Evolutionary conservation across 2,329 filamentous ascomycete species (phyloP).

Genomic region (Hypocrella siamensis): DNA sequence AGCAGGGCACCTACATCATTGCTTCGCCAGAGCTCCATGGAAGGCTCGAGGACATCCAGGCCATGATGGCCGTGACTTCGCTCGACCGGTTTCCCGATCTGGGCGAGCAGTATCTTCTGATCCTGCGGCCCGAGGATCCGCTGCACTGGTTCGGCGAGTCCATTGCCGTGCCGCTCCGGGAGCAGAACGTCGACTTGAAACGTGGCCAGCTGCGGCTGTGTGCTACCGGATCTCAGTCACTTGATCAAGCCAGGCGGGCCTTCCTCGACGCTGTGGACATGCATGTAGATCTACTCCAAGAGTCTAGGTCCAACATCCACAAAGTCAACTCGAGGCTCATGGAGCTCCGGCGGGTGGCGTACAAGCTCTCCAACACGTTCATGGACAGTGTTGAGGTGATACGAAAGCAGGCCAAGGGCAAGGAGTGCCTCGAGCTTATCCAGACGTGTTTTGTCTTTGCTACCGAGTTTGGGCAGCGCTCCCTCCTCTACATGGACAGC

Average conservation of each 20-base stretch:
- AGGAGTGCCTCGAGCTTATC: conserved; percentile 87
- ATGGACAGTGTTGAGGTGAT: conserved; percentile 98
- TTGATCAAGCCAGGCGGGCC: conserved; percentile 62
- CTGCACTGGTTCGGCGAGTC: conserved; percentile 71
- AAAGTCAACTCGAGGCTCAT: conserved; percentile 83
- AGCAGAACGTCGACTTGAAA: conserved; percentile 73
- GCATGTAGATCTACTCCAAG: conserved; percentile 76
- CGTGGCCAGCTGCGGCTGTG: conserved; percentile 75
- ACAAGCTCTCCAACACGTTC: conserved; percentile 92
- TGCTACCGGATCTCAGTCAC: conserved; percentile 67
- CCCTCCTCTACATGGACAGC: conserved; percentile 86
- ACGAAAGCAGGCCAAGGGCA: conserved; percentile 63
- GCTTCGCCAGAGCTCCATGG: conserved; percentile 67
- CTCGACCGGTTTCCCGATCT: conserved; percentile 49
- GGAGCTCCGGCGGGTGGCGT: conserved; percentile 89
- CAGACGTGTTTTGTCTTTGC: conserved; percentile 97
- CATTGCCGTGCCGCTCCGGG: conserved; percentile 54
- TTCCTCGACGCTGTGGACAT: conserved; percentile 69
- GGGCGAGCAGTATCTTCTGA: conserved; percentile 61
- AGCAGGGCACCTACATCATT: conserved; percentile 67
- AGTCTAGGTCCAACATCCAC: conserved; percentile 82
- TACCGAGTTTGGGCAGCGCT: conserved; percentile 95
- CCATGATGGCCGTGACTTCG: conserved; percentile 59
- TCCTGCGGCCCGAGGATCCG: conserved; percentile 66
- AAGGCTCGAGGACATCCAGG: conserved; percentile 67